Conservation (phyloP, 176 grass and related monocot genomes). For the Otatea glauca region DNA sequence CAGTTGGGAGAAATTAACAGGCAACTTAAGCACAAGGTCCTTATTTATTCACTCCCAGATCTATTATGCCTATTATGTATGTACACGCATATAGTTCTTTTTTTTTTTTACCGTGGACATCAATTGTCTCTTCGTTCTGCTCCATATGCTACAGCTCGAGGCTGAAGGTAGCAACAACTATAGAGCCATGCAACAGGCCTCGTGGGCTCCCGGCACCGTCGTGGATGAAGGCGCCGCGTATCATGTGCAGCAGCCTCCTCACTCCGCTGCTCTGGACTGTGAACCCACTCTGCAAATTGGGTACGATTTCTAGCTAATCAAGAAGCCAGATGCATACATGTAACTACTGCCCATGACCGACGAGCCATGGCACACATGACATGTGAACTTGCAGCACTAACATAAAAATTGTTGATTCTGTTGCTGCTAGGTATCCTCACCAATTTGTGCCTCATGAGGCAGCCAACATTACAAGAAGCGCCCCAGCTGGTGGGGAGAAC, state of each 20-base stretch:
- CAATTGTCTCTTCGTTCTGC: not conserved
- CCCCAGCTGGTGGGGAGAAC: constrained; percentile 56
- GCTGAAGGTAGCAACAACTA: constrained; percentile 60
- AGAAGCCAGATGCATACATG: not conserved
- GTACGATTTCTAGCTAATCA: constrained; percentile 33
- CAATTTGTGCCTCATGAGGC: constrained; percentile 65
- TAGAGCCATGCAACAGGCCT: constrained; percentile 60
- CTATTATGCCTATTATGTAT: not conserved
- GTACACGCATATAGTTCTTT: not conserved
- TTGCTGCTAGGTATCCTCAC: constrained; percentile 64
- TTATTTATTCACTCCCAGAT: not conserved
- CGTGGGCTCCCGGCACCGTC: constrained; percentile 60
- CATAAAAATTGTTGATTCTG: not conserved
- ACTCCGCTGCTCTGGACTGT: constrained; percentile 66
- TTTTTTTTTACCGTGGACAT: not conserved
- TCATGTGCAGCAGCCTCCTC: constrained; percentile 57
- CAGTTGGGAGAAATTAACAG: constrained; percentile 91
- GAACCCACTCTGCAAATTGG: constrained; percentile 89
- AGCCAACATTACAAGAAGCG: constrained; percentile 50
- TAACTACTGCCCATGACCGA: not conserved
- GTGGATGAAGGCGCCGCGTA: constrained; percentile 55
- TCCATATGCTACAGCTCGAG: constrained; percentile 61
- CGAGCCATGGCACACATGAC: not conserved
- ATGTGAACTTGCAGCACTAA: not conserved
- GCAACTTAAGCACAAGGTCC: constrained; percentile 82